Percentiles rank a stretch among this genome's conserved stretches.
These are phyloP conservation scores for Groenewaldozyma auringiensis DNA, from an alignment of 1,139 yeast genomes.

Conservation along the genomic window DNA sequence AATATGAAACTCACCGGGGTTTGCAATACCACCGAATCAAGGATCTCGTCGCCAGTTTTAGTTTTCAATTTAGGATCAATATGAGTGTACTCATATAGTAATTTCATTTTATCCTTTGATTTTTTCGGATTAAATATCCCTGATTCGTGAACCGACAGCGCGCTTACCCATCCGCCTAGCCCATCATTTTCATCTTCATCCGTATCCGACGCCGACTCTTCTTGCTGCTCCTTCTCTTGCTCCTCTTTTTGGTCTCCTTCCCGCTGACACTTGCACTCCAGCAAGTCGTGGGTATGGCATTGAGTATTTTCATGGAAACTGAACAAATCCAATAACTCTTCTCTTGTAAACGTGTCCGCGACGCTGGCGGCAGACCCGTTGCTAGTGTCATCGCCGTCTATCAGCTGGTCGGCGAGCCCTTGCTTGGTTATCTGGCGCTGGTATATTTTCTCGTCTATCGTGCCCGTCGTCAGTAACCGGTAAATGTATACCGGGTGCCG, in stretches of 20 bases:
- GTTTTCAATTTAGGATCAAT: slow-evolving; percentile 39
- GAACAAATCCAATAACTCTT: slow-evolving; percentile 70
- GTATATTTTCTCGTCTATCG: slow-evolving; percentile 88
- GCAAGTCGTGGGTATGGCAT: slow-evolving; percentile 77
- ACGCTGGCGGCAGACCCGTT: slow-evolving; percentile 17
- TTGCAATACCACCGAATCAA: slow-evolving; percentile 3
- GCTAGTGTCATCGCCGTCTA: slow-evolving; percentile 38
- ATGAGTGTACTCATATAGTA: slow-evolving; percentile 54
- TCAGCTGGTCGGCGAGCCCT: slow-evolving; percentile 69
- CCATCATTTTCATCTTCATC: slow-evolving; percentile 20
- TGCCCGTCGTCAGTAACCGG: slow-evolving; percentile 64
- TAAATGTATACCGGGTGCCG: slow-evolving; percentile 69
- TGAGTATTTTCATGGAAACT: slow-evolving; percentile 44
- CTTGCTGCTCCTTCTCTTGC: slow-evolving; percentile 4
- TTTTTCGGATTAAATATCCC: slow-evolving; percentile 22
- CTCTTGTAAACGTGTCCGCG: slow-evolving; percentile 32
- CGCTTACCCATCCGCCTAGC: slow-evolving; percentile 42
- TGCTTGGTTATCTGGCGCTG: slow-evolving; percentile 88
- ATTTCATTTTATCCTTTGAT: slow-evolving; percentile 38
- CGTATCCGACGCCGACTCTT: slow-evolving; percentile 11
- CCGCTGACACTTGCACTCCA: slow-evolving; percentile 50
- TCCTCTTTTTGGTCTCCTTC: slow-evolving; percentile 12
- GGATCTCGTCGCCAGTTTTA: slow-evolving; percentile 9
- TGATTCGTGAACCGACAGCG: slow-evolving; percentile 30
- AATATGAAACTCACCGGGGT: slow-evolving; percentile 13